phyloP scores from a whole-genome alignment of 1,284 basidiomycete genomes.

The Mycena citricolor region DNA sequence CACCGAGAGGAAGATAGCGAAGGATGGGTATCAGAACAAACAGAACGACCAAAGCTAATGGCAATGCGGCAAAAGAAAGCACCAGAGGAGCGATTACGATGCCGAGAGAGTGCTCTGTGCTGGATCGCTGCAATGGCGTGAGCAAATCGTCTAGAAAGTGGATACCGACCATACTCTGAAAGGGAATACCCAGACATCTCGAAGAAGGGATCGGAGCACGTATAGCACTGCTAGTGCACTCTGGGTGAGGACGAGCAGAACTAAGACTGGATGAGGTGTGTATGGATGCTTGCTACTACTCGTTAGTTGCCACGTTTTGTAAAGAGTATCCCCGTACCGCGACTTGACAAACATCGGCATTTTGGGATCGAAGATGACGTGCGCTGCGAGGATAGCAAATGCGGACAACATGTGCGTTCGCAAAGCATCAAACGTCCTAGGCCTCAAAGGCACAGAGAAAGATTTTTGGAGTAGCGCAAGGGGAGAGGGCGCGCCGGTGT shows the following conservation, averaged over 20 bases:
- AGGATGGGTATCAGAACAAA: conserved; percentile 12
- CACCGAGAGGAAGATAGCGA: conserved; percentile 7
- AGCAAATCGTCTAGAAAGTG: background rate
- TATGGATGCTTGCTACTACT: conserved; percentile 20
- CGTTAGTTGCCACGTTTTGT: too few species aligned
- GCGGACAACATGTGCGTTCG: conserved; percentile 14
- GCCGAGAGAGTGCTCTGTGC: conserved; percentile 8
- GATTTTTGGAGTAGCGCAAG: conserved; percentile 13
- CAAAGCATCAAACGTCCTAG: conserved; percentile 6
- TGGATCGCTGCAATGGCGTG: background rate
- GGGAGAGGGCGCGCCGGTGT: conserved; percentile 15
- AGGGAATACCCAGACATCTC: conserved; percentile 18
- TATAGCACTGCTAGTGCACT: conserved; percentile 10
- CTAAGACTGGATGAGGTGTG: conserved; percentile 16
- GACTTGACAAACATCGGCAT: conserved; percentile 18
- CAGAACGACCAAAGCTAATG: conserved; percentile 3
- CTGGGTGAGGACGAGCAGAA: conserved; percentile 16
- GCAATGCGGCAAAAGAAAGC: conserved; percentile 11
- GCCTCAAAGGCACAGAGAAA: conserved; percentile 6
- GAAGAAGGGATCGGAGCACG: conserved; percentile 10
- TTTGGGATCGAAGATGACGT: conserved; percentile 5
- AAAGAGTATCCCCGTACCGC: conserved; percentile 3
- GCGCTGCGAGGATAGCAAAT: conserved; percentile 4
- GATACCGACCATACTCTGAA: conserved; percentile 15
- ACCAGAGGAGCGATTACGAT: conserved; percentile 7